Conservation (phyloP, 257 asterid species). For the Gardenia jasminoides region DNA sequence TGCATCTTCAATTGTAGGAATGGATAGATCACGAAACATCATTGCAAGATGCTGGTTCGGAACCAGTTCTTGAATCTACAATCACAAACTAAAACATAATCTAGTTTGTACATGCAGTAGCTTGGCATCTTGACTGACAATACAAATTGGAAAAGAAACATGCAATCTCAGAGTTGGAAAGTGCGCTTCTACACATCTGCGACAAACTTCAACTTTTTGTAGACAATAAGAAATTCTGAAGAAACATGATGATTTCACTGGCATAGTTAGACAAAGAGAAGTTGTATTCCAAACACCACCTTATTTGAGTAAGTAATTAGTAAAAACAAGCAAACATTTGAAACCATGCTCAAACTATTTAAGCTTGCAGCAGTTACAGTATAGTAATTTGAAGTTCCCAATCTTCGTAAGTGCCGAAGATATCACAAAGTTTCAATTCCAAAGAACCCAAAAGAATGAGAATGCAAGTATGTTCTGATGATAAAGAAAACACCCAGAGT, state of each 20-base stretch:
- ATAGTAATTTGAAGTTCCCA: neutral
- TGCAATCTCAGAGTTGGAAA: neutral
- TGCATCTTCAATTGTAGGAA: constrained; percentile 85
- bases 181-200: neutral
- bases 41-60: constrained; percentile 41
- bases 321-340: no score
- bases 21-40: constrained; percentile 50
- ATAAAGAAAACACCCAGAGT: neutral
- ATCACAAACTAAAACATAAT: constrained; percentile 31
- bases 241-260: no score
- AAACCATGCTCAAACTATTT: no score
- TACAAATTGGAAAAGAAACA: neutral
- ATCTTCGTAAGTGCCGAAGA: neutral
- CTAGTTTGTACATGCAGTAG: constrained; percentile 12
- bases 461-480: neutral
- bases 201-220: no score
- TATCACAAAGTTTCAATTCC: neutral
- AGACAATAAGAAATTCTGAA: neutral
- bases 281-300: neutral
- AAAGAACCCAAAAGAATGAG: neutral
- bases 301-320: no score
- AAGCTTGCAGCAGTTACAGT: neutral
- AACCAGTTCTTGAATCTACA: constrained; percentile 69
- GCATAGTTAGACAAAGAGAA: neutral
- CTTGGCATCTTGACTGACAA: constrained; percentile 9